These are phyloP conservation scores for Cercospora canescens DNA, from an alignment of 2,329 filamentous ascomycete genomes.

Conservation along the genomic window DNA sequence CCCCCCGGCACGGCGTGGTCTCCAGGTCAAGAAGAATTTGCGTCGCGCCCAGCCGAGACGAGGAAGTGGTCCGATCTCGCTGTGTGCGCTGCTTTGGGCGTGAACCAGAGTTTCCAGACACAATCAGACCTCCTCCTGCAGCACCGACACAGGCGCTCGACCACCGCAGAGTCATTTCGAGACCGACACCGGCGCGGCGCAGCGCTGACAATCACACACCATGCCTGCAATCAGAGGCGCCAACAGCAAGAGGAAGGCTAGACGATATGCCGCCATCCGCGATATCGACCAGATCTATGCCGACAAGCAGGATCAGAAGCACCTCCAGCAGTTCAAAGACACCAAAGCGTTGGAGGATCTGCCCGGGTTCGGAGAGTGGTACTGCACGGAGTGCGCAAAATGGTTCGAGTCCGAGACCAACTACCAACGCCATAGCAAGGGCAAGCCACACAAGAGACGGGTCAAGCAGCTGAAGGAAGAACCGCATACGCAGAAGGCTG, in stretches of 20 bases:
- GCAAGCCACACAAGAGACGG: constrained; percentile 93
- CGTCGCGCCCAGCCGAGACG: constrained; percentile 6
- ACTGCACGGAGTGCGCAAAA: constrained; percentile 92
- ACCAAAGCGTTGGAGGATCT: constrained; percentile 82
- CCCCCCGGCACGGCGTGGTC: constrained; percentile 6
- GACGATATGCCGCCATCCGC: constrained; percentile 53
- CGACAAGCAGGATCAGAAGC: constrained; percentile 75
- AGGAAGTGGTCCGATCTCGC: constrained; percentile 7
- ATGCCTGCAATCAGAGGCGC: constrained; percentile 54
- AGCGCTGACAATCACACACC: constrained; percentile 17
- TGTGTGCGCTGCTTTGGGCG: neutral
- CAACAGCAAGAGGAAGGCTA: constrained; percentile 52
- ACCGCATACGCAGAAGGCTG: constrained; percentile 81
- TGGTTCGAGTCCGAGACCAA: constrained; percentile 89
- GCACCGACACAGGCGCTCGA: constrained; percentile 6
- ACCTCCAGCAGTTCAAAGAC: constrained; percentile 76
- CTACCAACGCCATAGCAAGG: constrained; percentile 72
- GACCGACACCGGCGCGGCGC: constrained; percentile 17
- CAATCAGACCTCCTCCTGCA: neutral
- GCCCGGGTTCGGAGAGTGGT: constrained; percentile 79
- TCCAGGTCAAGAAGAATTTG: constrained; percentile 16
- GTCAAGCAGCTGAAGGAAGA: constrained; percentile 80
- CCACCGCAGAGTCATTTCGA: neutral
- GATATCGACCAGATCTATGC: constrained; percentile 90
- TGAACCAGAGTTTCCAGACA: constrained; percentile 1